Evolutionary conservation across 106 monocot genomes (phyloP).

Genomic region (Allium fistulosum): DNA sequence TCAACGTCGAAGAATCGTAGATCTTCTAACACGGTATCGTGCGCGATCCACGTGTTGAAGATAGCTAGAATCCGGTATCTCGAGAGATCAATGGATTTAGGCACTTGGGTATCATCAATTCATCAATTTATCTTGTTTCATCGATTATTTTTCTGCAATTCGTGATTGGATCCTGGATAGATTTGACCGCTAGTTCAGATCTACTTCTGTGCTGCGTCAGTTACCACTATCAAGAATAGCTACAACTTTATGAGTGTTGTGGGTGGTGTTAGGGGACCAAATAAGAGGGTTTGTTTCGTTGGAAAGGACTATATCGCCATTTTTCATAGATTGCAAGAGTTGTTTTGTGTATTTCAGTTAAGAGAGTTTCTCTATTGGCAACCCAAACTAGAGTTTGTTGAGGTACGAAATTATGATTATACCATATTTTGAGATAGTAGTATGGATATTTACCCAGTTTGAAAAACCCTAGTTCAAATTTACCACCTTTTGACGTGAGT

Average conservation of each 20-base stretch:
- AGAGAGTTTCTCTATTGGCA: constrained; percentile 19
- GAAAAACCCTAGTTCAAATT: constrained; percentile 43
- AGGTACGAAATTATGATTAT: constrained; percentile 13
- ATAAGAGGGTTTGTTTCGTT: constrained; percentile 1
- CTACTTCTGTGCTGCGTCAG: no score
- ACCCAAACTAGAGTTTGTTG: constrained; percentile 10
- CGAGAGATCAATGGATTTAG: no score
- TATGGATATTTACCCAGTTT: constrained; percentile 9
- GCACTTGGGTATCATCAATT: no score
- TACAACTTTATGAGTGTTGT: background rate
- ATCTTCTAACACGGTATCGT: no score
- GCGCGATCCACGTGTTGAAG: no score
- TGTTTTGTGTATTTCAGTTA: constrained; percentile 4
- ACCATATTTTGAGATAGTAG: constrained; percentile 48
- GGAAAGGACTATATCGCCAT: constrained; percentile 25
- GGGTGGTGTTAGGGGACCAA: constrained; percentile 29
- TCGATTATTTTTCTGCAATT: no score
- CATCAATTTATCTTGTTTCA: no score
- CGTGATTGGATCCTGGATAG: no score
- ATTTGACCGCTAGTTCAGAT: no score
- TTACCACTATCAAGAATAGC: constrained; percentile 25
- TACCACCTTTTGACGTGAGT: constrained; percentile 24
- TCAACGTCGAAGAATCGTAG: no score
- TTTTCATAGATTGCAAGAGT: constrained; percentile 11
- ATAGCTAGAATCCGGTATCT: no score